Evolutionary conservation across 1,284 basidiomycete genomes (phyloP).

Genomic region (Testicularia cyperi): DNA sequence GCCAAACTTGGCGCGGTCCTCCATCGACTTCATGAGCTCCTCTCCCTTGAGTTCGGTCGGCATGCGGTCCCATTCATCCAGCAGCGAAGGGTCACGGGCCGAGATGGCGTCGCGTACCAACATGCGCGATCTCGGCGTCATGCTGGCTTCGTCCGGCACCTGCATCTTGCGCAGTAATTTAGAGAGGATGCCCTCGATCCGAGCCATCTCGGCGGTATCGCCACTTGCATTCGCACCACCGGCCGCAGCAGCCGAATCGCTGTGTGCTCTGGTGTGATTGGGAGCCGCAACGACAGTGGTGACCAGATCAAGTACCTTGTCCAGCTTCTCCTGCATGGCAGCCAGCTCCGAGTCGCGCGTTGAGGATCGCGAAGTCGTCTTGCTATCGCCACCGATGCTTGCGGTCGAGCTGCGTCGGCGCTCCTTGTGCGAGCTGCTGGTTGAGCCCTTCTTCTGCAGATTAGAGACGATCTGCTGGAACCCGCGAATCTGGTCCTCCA

Average conservation of each 20-base stretch:
- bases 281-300: conserved; percentile 23
- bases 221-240: background rate
- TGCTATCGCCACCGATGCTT: conserved; percentile 14
- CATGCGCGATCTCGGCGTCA: conserved; percentile 15
- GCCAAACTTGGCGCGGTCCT: conserved; percentile 24
- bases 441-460: conserved; percentile 31
- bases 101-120: conserved; percentile 14
- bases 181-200: conserved; percentile 26
- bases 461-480: conserved; percentile 41
- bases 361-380: conserved; percentile 3
- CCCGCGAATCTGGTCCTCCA: conserved; percentile 39
- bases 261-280: conserved; percentile 10
- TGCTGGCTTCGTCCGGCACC: conserved; percentile 11
- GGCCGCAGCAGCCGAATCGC: conserved; percentile 9
- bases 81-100: conserved; percentile 10
- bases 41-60: conserved; percentile 20
- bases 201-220: conserved; percentile 17
- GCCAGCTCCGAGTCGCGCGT: conserved; percentile 30
- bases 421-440: conserved; percentile 11
- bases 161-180: conserved; percentile 38
- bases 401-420: conserved; percentile 2
- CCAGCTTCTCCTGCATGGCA: conserved; percentile 49
- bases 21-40: conserved; percentile 30
- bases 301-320: conserved; percentile 43
- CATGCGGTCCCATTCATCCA: conserved; percentile 30